These are phyloP conservation scores for Claviceps pusilla DNA, from an alignment of 2,329 filamentous ascomycete genomes.

Conservation along the genomic window DNA sequence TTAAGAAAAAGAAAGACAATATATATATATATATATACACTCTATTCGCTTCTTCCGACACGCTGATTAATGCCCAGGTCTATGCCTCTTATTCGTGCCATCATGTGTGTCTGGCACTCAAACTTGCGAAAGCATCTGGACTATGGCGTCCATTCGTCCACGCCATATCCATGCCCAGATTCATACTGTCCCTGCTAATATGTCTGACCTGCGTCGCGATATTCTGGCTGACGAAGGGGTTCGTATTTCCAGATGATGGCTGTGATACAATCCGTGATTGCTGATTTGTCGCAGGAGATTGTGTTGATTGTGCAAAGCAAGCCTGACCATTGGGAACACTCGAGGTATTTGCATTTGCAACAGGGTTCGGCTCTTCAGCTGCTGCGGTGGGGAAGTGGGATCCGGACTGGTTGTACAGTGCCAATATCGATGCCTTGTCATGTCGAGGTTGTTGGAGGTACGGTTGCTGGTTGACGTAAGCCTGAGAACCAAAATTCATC, in stretches of 20 bases:
- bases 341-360: conserved; percentile 12
- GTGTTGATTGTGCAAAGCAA: conserved; percentile 12
- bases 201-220: conserved; percentile 11
- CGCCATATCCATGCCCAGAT: conserved; percentile 46
- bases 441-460: conserved; percentile 32
- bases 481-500: conserved; percentile 12
- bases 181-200: conserved; percentile 56
- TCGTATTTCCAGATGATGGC: conserved; percentile 31
- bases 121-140: conserved; percentile 63
- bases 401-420: conserved; percentile 53
- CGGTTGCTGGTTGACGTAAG: conserved; percentile 17
- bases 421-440: conserved; percentile 61
- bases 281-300: conserved; percentile 14
- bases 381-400: conserved; percentile 26
- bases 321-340: conserved; percentile 17
- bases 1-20: neutral
- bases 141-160: conserved; percentile 60
- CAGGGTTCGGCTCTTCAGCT: conserved; percentile 16
- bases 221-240: conserved; percentile 38
- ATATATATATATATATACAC: neutral
- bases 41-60: neutral
- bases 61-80: neutral
- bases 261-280: conserved; percentile 18
- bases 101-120: conserved; percentile 46
- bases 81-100: neutral